Evolutionary conservation across 257 asterid species (phyloP), one percentile per base, ranked within the genome.

Genomic region (Scutellaria baicalensis): DNA sequence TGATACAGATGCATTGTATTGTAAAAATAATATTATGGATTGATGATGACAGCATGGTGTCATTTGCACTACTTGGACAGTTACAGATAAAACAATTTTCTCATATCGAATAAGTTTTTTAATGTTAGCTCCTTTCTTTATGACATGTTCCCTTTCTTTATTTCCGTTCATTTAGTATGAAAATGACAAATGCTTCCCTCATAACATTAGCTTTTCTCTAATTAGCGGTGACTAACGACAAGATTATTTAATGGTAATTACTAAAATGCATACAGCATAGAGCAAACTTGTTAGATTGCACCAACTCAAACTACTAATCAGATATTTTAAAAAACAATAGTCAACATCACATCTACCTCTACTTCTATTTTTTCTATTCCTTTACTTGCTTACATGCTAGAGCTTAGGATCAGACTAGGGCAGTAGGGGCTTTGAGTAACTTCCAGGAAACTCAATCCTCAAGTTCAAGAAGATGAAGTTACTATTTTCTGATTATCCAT

Each of bases 51-150:
- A 61, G 18, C 51, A 40, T 35, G 27, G 48, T 67, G 63, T 38
- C 72, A 18, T 52, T 67, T 67, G 63, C 63, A 52, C 63, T 18
- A 67, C 63, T 38, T 52, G n/a, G 50, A 17, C 42, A 20, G 62
- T 66, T 66, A 39, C 63, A 67, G 42, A 67, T 38, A 39, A 23
- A 52, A 54, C 63, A 67, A 52, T 38, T 66, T 67, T 67, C 63
- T 67, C 61, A 67, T 38, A 40, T 67, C 43, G 27, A 10, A 39
- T 14, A 69, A 44, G 23, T 14, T 39, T 45, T 35, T 47, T 45
- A 44, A 17, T 69, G 66, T 57, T 11, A 21, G 48, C 49, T 10
- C 36, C 58, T 36, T 65, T 40, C 3, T 52, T 60, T 66, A 43
- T 38, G 72, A 52, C 72, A 38, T 67, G 14, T 13, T 52, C 50